Evolutionary conservation across 208 protist species (phyloP), one percentile per base, ranked within the genome.

Genomic region (Acanthamoeba royreba): DNA sequence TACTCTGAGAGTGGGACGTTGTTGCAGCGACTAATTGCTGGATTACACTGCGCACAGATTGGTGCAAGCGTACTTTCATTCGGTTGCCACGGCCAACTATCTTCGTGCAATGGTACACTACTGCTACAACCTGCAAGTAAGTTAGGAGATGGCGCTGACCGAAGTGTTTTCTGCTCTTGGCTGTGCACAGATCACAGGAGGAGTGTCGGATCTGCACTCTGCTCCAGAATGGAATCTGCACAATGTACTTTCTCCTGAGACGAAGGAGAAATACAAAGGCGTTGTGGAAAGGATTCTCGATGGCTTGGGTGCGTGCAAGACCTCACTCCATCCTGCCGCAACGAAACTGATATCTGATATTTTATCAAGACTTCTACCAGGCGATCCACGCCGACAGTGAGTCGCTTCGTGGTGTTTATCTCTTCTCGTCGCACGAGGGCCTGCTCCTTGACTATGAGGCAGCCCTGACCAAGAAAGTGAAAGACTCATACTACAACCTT

Each of bases 351-450:
- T 40, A 42, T 8, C 31, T 2, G 22, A 25, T 92, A 53, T 40
- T 42, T 22, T 90, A 58, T 47, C n/a, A 15, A 83, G 72, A 83
- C 38, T 79, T 58, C 11, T 55, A 47, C 79, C 55, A 55, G n/a
- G 52, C 53, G 49, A 38, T 58, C 52, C 47, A 33, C 61, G 46
- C 91, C 19, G 38, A 61, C 42, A 77, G 46, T 19, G n/a, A 42
- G 25, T 85, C 72, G 28, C 46, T 33, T 38, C 49, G 33, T 31
- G 47, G 79, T 4, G 9, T 93, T n/a, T 93, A 96, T 45, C 61
- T 97, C 28, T 97, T 95, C 95, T 93, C 94, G 25, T 95, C 95
- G 35, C 96, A 97, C 89, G 96, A 97, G 87, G 96, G 96, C 46
- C 92, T 97, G 61, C 74, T 96, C 31, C 95, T 97, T 28, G 83